These are phyloP conservation scores for Solidago caesia DNA, from an alignment of 129 eudicot genomes.

Conservation along the genomic window DNA sequence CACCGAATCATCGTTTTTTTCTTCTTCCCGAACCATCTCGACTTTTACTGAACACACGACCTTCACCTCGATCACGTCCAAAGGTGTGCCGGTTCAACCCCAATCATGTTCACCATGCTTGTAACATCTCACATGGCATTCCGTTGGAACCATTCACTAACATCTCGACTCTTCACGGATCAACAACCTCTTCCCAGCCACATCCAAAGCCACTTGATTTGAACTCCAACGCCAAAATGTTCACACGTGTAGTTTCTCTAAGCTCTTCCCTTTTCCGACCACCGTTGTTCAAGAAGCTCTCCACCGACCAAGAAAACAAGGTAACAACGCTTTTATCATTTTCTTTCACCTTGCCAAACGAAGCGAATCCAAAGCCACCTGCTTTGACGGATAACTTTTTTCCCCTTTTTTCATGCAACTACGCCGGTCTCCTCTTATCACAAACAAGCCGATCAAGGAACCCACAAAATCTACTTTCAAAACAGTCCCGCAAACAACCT, in stretches of 20 bases:
- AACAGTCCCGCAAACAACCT: no score
- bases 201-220: not conserved
- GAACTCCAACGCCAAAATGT: not conserved
- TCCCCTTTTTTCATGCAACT: not conserved
- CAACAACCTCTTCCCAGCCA: not conserved
- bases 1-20: no score
- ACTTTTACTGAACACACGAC: no score
- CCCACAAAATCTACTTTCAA: no score
- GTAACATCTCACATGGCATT: constrained; percentile 1
- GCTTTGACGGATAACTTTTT: not conserved
- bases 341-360: not conserved
- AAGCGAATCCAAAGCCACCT: constrained; percentile 3
- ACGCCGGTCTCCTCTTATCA: not conserved
- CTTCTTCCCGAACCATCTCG: no score
- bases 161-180: not conserved
- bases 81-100: not conserved
- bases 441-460: no score
- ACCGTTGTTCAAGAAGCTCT: not conserved
- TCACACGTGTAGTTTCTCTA: not conserved
- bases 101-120: not conserved
- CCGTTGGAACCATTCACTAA: not conserved
- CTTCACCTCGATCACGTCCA: no score
- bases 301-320: not conserved
- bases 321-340: not conserved
- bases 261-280: not conserved